Conservation (phyloP, 805 yeast genomes). For the Kazachstania bromeliacearum region DNA sequence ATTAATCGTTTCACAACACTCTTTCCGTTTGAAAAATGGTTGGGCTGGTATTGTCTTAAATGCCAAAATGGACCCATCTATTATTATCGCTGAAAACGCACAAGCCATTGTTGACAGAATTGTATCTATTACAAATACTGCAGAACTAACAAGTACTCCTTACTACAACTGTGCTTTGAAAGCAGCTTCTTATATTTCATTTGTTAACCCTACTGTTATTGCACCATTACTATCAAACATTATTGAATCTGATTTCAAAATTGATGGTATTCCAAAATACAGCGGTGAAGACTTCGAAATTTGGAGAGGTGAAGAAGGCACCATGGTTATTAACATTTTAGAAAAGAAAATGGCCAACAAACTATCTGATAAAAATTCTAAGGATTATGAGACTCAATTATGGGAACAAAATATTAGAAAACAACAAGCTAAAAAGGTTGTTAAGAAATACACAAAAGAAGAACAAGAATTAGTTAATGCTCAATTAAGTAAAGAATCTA, state of each 20-base stretch:
- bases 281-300: constrained; percentile 47
- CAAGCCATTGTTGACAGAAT: constrained; percentile 14
- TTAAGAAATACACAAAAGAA: constrained; percentile 62
- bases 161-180: constrained; percentile 39
- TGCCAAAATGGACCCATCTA: constrained; percentile 56
- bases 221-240: constrained; percentile 41
- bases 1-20: constrained; percentile 39
- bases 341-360: constrained; percentile 35
- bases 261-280: constrained; percentile 30
- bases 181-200: constrained; percentile 44
- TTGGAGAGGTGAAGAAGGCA: constrained; percentile 63
- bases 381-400: constrained; percentile 73
- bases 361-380: constrained; percentile 58
- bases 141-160: constrained; percentile 14
- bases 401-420: constrained; percentile 85
- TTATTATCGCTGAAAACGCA: constrained; percentile 34
- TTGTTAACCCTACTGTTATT: constrained; percentile 48
- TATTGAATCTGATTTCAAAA: constrained; percentile 37
- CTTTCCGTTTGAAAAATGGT: constrained; percentile 37
- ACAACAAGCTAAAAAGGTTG: constrained; percentile 49
- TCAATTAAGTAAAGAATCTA: constrained; percentile 54
- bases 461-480: constrained; percentile 55
- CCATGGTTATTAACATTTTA: constrained; percentile 55
- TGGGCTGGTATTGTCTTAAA: constrained; percentile 74
- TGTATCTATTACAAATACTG: constrained; percentile 12